These are phyloP conservation scores for Andrographis paniculata DNA, from an alignment of 305 asterid species.

Conservation along the genomic window DNA sequence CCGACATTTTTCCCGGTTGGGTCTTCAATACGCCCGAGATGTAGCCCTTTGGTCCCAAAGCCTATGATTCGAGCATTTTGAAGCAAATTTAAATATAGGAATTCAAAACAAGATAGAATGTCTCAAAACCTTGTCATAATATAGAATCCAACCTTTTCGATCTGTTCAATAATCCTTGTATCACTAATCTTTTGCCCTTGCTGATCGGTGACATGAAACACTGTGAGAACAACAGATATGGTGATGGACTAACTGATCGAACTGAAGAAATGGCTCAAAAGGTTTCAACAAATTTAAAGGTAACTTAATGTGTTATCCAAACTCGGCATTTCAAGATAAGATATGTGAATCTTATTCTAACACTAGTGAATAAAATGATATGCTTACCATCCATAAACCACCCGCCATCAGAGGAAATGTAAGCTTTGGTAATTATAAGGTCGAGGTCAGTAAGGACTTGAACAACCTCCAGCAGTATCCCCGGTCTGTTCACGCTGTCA, in stretches of 20 bases:
- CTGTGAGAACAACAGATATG: conserved; percentile 33
- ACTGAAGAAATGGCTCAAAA: background rate
- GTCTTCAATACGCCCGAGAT: conserved; percentile 53
- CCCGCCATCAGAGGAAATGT: conserved; percentile 91
- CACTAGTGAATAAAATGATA: too few species aligned
- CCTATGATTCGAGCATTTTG: conserved; percentile 25
- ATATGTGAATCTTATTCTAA: too few species aligned
- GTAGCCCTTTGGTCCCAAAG: conserved; percentile 79
- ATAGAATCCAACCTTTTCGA: conserved; percentile 47
- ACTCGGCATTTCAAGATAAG: too few species aligned
- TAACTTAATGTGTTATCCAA: too few species aligned
- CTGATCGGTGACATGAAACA: conserved; percentile 59
- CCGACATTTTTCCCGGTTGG: conserved; percentile 55
- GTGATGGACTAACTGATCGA: background rate
- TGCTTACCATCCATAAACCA: conserved; percentile 98
- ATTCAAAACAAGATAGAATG: too few species aligned
- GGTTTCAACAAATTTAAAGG: background rate
- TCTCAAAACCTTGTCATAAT: too few species aligned
- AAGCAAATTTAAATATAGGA: too few species aligned
- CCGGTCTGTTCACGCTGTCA: conserved; percentile 96
- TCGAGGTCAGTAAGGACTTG: conserved; percentile 87
- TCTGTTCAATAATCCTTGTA: conserved; percentile 52
- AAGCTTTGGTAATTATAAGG: conserved; percentile 87
- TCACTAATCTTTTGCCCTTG: conserved; percentile 78
- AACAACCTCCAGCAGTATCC: conserved; percentile 95